Conservation (phyloP, 768 basidiomycete genomes). For the Pleurotus platypus region DNA sequence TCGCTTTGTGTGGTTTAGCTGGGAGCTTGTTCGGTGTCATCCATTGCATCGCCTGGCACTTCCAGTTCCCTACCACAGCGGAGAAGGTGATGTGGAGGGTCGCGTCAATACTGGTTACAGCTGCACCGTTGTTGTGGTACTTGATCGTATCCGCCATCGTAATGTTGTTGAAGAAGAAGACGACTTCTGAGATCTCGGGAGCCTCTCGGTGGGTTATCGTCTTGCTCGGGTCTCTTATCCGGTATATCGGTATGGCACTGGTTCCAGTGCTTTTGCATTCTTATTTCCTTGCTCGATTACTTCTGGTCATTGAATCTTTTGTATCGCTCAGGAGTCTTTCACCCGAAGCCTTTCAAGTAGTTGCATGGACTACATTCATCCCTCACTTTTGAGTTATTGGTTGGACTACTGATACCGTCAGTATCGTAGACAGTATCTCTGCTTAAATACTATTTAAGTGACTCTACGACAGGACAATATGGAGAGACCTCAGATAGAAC, state of each 20-base stretch:
- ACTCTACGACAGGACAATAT: too few relatives aligned
- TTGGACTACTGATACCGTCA: too few relatives aligned
- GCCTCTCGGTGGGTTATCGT: background rate
- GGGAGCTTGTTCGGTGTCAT: constrained; percentile 19
- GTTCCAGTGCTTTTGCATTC: background rate
- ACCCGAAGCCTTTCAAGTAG: constrained; percentile 8
- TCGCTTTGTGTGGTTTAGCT: background rate
- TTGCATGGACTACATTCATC: constrained; percentile 14
- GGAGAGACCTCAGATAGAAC: too few relatives aligned
- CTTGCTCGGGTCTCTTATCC: background rate
- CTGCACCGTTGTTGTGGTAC: background rate
- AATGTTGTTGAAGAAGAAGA: background rate
- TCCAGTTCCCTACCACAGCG: constrained; percentile 16
- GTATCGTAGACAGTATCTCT: too few relatives aligned
- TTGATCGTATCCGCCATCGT: background rate
- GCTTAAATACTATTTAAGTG: too few relatives aligned
- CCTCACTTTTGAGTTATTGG: constrained; percentile 8
- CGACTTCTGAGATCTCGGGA: background rate
- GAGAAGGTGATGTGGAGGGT: constrained; percentile 23
- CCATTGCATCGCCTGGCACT: constrained; percentile 25
- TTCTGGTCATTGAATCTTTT: constrained; percentile 10
- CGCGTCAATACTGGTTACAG: constrained; percentile 15
- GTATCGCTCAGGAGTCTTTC: constrained; percentile 10
- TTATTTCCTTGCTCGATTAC: constrained; percentile 12
- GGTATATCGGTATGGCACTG: background rate